Conservation (phyloP, 805 yeast species). For the Candida taoyuanica region DNA sequence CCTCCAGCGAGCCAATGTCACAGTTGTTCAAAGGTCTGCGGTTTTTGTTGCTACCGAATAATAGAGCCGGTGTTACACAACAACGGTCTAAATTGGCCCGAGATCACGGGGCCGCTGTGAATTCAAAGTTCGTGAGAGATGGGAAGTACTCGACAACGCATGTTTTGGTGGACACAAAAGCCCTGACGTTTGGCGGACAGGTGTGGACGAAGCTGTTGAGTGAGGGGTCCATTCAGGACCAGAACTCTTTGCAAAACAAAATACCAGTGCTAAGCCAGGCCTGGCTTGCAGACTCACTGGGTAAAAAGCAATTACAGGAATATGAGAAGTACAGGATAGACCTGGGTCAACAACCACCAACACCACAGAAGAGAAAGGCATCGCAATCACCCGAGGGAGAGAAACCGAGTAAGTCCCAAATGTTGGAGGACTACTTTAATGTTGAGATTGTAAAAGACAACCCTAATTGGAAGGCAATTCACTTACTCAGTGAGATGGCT, state of each 20-base stretch:
- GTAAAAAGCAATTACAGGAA: constrained; percentile 4
- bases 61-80: constrained; percentile 15
- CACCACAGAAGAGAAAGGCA: constrained; percentile 3
- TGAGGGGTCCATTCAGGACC: constrained; percentile 1
- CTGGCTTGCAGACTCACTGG: constrained; percentile 23
- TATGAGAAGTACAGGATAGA: constrained; percentile 10
- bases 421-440: constrained; percentile 9
- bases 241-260: neutral
- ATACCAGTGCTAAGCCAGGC: constrained; percentile 14
- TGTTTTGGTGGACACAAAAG: constrained; percentile 19
- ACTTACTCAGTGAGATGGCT: constrained; percentile 19
- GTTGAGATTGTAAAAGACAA: constrained; percentile 11
- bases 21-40: constrained; percentile 15
- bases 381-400: constrained; percentile 2
- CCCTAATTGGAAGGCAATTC: constrained; percentile 22
- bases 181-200: constrained; percentile 10
- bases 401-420: constrained; percentile 7
- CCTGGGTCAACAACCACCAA: neutral
- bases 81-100: constrained; percentile 18
- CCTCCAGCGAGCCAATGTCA: constrained; percentile 8
- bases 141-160: constrained; percentile 11
- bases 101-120: constrained; percentile 17
- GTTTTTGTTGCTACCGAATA: constrained; percentile 22
- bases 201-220: constrained; percentile 7
- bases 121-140: constrained; percentile 1